Evolutionary conservation across 2,329 filamentous ascomycete genomes (phyloP).

Genomic region (Didymella segeticola): DNA sequence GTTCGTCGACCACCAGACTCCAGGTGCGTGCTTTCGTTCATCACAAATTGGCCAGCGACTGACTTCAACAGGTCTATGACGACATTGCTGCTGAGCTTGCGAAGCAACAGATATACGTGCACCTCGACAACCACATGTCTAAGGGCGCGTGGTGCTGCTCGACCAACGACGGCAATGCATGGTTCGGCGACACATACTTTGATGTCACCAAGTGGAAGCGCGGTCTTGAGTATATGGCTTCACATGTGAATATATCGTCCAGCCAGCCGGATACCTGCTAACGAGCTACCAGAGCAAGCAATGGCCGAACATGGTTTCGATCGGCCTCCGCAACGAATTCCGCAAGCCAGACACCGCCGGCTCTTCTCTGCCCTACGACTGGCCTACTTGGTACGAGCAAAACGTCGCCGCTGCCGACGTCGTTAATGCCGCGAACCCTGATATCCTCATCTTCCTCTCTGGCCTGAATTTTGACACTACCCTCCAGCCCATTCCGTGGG

Average conservation of each 20-base stretch:
- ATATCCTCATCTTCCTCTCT: conserved; percentile 65
- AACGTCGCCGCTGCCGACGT: conserved; percentile 57
- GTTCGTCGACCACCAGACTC: conserved; percentile 56
- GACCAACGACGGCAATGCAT: conserved; percentile 62
- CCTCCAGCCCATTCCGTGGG: conserved; percentile 59
- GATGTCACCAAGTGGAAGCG: conserved; percentile 65
- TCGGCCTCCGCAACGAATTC: conserved; percentile 65
- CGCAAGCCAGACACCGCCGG: conserved; percentile 37
- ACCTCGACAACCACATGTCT: conserved; percentile 47
- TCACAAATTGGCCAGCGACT: not conserved
- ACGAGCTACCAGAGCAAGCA: conserved; percentile 29
- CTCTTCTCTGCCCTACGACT: conserved; percentile 58
- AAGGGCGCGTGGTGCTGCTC: conserved; percentile 45
- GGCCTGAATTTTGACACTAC: conserved; percentile 65
- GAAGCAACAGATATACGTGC: conserved; percentile 47
- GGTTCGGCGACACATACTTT: conserved; percentile 67
- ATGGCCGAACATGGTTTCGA: conserved; percentile 61
- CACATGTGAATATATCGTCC: conserved; percentile 55
- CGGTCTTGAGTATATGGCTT: conserved; percentile 67
- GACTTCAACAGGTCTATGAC: conserved; percentile 54
- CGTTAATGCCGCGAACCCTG: conserved; percentile 60
- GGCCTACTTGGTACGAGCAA: conserved; percentile 63
- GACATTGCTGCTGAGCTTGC: conserved; percentile 61
- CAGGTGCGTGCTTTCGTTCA: conserved; percentile 38
- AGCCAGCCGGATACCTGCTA: no score